Evolutionary conservation across 2,329 filamentous ascomycete species (phyloP), one percentile per base, ranked within the genome.

Genomic region (Penicillium digitatum): DNA sequence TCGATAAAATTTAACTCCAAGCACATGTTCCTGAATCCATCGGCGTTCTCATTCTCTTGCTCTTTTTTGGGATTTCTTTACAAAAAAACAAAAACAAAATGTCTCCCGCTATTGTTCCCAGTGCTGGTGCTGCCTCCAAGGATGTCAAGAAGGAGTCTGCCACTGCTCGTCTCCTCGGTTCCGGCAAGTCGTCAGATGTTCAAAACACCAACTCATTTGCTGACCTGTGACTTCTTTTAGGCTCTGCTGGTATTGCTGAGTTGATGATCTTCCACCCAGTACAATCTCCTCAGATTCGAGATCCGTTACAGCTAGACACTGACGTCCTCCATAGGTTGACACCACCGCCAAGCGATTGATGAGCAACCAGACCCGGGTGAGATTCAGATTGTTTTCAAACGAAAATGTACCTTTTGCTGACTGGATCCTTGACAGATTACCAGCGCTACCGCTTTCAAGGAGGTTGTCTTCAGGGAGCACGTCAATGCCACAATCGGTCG

Each of bases 321-420:
- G 61, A 72, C 57, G 38, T 47, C 22, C 31, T 29, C 31, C 42
- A 69, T 45, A 93, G 89, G 90, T 99, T 74, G 94, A 99, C 78
- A 99, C 94, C 48, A 96, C 95, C 69, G 93, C 94, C 61, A 99
- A 99, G 82, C 90, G 94, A 66, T 85, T 99, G 77, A 99, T 99
- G 94, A 96, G 91, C 85, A 96, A 99, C 78, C 88, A 95, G 74
- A 85, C 85, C 71, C 89, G 81, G 78, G 83, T 89, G 73, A 65
- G 76, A 63, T 48, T 52, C 32, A 39, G 27, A 48, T 35, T 45
- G 54, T 26, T 20, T 38, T 43, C 54, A 43, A 42, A 31, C 29
- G 31, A 45, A 18, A 51, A 32, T 29, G 38, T 29, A 16, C 39
- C 26, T 27, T 24, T 57, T 44, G 38, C 42, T 58, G 44, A 59